Evolutionary conservation across 139 green algal species (phyloP).

Genomic region (Raphidocelis subcapitata): DNA sequence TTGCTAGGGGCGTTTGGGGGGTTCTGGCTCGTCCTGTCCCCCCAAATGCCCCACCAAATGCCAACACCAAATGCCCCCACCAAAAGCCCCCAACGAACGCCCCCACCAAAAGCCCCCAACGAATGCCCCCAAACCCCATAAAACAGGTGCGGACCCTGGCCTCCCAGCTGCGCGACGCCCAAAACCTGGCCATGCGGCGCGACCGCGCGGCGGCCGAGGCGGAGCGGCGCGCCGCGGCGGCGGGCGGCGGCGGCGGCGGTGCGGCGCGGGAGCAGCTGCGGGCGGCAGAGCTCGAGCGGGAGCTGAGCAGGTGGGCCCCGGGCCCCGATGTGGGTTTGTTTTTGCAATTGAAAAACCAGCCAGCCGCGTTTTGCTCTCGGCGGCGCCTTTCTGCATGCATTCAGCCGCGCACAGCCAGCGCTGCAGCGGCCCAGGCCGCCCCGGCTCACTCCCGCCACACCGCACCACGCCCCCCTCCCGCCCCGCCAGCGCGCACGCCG

Average conservation of each 20-base stretch:
- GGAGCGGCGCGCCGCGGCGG: background rate
- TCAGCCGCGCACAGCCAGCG: background rate
- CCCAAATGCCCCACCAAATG: too few relatives aligned
- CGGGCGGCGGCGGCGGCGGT: constrained; percentile 10
- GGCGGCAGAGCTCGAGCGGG: constrained; percentile 36
- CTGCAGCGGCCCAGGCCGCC: too few relatives aligned
- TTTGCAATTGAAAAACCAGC: background rate
- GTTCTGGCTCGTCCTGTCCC: too few relatives aligned
- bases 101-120: too few relatives aligned
- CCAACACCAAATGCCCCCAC: too few relatives aligned
- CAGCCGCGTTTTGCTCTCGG: too few relatives aligned
- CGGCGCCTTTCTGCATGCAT: background rate
- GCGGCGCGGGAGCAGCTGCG: constrained; percentile 32
- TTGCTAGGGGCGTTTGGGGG: too few relatives aligned
- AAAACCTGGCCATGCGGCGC: constrained; percentile 55
- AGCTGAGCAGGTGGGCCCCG: constrained; percentile 28
- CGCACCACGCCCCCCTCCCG: too few relatives aligned
- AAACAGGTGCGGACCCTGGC: constrained; percentile 42
- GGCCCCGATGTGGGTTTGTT: background rate
- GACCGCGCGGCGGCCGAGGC: constrained; percentile 42
- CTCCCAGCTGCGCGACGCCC: constrained; percentile 57
- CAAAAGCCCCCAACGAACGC: too few relatives aligned
- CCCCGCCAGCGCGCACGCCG: constrained; percentile 6
- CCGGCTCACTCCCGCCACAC: too few relatives aligned
- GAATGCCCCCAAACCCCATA: too few relatives aligned